Evolutionary conservation across 2,329 filamentous ascomycete genomes (phyloP).

Genomic region (Phaeosphaeria sp.): DNA sequence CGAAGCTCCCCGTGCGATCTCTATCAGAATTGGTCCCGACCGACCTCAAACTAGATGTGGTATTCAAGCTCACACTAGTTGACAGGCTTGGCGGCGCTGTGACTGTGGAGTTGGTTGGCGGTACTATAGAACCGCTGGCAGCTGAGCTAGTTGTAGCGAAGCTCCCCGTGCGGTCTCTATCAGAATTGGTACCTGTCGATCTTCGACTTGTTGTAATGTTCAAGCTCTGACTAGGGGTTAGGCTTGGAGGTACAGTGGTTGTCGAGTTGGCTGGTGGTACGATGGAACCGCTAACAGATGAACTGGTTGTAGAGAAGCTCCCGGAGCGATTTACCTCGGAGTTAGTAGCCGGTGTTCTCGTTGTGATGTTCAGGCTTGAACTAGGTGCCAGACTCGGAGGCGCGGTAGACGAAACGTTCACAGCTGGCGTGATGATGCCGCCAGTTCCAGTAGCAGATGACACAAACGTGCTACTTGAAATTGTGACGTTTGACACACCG

Average conservation of each 20-base stretch:
- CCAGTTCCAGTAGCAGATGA: slow-evolving; percentile 1
- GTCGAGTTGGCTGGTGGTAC: background rate
- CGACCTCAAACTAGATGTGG: background rate
- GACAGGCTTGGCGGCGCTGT: slow-evolving; percentile 1
- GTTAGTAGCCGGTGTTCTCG: background rate
- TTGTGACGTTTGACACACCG: background rate
- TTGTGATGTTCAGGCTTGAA: background rate
- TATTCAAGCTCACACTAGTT: slow-evolving; percentile 4
- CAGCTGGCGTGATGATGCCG: slow-evolving; percentile 3
- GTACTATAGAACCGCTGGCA: background rate
- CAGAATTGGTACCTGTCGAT: background rate
- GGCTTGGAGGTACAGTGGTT: background rate
- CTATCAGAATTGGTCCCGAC: background rate
- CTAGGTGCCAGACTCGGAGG: background rate
- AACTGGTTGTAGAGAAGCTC: background rate
- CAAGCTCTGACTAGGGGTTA: background rate
- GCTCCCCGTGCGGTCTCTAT: background rate
- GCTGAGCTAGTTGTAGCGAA: background rate
- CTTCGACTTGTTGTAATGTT: slow-evolving; percentile 5
- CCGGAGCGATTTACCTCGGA: background rate
- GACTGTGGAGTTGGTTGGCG: background rate
- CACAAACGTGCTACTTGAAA: slow-evolving; percentile 4
- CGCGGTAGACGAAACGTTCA: background rate
- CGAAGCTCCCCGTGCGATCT: background rate
- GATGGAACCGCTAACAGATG: background rate